These are phyloP conservation scores for Dujonia santamariae DNA, from an alignment of 1,139 yeast species.

Conservation along the genomic window DNA sequence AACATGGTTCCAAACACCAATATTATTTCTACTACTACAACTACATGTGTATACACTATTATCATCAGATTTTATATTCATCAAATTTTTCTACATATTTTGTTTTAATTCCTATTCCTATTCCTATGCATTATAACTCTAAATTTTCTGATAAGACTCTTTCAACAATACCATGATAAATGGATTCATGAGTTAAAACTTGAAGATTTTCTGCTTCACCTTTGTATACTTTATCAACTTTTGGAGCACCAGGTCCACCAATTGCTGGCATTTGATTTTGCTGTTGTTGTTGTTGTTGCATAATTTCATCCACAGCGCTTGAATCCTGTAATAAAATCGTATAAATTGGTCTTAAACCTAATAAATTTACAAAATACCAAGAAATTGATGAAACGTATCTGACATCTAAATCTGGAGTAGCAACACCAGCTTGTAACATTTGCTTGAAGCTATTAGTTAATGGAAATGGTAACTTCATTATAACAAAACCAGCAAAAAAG, in stretches of 20 bases:
- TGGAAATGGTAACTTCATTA: constrained; percentile 44
- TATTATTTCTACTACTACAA: too few relatives aligned
- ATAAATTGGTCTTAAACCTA: constrained; percentile 82
- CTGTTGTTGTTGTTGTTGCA: constrained; percentile 51
- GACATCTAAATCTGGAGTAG: constrained; percentile 81
- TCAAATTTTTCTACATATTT: neutral
- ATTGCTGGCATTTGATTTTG: constrained; percentile 39
- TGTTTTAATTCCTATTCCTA: neutral
- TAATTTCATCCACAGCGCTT: constrained; percentile 46
- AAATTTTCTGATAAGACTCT: constrained; percentile 54
- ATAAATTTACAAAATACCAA: constrained; percentile 91
- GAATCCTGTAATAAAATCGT: constrained; percentile 63
- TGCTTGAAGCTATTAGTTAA: constrained; percentile 84
- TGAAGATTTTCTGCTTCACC: constrained; percentile 78
- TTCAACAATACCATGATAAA: constrained; percentile 62
- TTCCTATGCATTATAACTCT: neutral
- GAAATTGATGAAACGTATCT: constrained; percentile 94
- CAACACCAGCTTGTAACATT: constrained; percentile 88
- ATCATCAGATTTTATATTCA: neutral
- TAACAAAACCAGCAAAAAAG: constrained; percentile 57
- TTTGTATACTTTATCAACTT: constrained; percentile 57
- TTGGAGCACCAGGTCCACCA: constrained; percentile 58
- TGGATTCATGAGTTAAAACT: constrained; percentile 52
- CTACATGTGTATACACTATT: neutral
- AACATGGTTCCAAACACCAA: too few relatives aligned